Base-by-base conservation (phyloP, 768 basidiomycete species). In the Agaricus subrufescens region DNA sequence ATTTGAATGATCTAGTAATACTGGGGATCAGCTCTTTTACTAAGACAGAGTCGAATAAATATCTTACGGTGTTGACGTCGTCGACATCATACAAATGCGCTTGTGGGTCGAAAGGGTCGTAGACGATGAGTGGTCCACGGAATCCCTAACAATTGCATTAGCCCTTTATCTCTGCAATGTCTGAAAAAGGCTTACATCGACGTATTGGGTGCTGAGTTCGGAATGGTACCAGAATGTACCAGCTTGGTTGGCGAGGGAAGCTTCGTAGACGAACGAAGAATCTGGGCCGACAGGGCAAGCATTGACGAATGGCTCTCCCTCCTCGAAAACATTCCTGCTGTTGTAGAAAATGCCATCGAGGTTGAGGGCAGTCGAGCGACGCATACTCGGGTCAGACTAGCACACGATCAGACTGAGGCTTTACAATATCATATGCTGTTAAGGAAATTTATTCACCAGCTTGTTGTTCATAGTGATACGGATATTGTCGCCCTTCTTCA, bases 311-410 rank as follows among this genome's bases (percentile, higher is more conserved):
- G 68, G 55, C 27, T 56, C 55, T 40, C 12, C 2, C 27, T 56
- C 55, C 30, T 50, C 56, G 50, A 56, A 66, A 8, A 54, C 25
- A 34, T 67, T 62, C 27, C 39, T 26, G 30, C 60, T 59, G 19
- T 53, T 53, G 50, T 59, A 59, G 29, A 65, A 61, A 61, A 26
- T 76, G 74, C 58, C 76, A 73, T 75, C 75, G 75, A 59, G 75
- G 74, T 81, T 83, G 48, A 12, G 46, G 27, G 50, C 37, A 23
- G 61, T 15, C 12, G 62, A 64, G 14, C 71, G 73, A 29, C 75
- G 60, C 82, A 84, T 81, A 0, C 75, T 69, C 0, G 71, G 69
- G 46, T 86, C 79, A 0, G 67, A 71, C 30, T 84, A 69, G 8
- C 61, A 27, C 54, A 80, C 73, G 15, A 72, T 65, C 3, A 84